Conservation (phyloP, 2,329 filamentous ascomycete species). For the Coniochaeta sp. region DNA sequence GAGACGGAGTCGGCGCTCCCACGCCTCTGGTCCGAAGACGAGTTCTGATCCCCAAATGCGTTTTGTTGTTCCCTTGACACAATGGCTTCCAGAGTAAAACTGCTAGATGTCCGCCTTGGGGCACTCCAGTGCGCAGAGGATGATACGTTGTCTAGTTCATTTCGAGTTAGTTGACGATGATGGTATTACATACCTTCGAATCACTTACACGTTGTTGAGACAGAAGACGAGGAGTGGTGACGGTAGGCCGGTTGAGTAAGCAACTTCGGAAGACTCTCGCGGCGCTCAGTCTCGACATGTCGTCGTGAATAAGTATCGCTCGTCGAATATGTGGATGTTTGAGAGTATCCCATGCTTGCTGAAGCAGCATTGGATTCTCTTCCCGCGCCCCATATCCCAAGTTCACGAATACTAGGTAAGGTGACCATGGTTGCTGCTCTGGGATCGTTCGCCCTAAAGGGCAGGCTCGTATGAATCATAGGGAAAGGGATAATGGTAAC, state of each 20-base stretch:
- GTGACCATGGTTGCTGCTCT: not conserved
- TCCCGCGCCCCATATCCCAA: not conserved
- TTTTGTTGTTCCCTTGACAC: not conserved
- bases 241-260: not conserved
- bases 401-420: not conserved
- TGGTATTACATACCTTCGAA: not conserved
- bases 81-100: not conserved
- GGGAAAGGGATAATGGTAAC: not conserved
- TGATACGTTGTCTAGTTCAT: not conserved
- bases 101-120: not conserved
- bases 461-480: not conserved
- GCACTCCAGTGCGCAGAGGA: not conserved
- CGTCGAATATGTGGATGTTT: not conserved
- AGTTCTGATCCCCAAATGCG: not conserved
- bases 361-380: not conserved
- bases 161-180: not conserved
- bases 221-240: not conserved
- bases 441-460: not conserved
- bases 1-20: not conserved
- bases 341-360: not conserved
- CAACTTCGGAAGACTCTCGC: not conserved
- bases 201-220: not conserved
- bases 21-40: not conserved
- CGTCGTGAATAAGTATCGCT: not conserved
- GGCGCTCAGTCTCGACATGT: not conserved